Evolutionary conservation across 2,329 filamentous ascomycete genomes (phyloP), one percentile per base, ranked within the genome.

Genomic region (Coleophoma crateriformis): DNA sequence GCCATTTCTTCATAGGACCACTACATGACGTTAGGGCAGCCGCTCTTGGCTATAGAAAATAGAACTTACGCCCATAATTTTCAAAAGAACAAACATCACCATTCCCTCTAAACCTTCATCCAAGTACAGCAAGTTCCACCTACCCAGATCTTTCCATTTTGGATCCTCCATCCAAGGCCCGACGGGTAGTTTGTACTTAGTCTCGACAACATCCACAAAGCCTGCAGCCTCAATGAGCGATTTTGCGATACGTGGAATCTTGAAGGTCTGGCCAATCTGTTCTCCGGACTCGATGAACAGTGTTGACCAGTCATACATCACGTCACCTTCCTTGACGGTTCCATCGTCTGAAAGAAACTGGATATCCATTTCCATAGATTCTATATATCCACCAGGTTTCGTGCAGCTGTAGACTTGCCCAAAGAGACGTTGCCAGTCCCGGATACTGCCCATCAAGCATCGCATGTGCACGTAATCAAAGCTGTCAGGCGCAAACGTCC

Each of bases 401-500:
- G 20, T 27, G 32, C 40, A 19, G 3, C 11, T 34, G 19, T 45
- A 20, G 8, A 44, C 47, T 37, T 49, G 33, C 11, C 19, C 10
- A 11, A 45, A 49, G 13, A 49, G 17, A 13, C 45, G 45, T 6
- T 33, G 33, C 48, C 49, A 52, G 56, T 69, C 57, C 12, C 56
- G 57, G 49, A 68, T 62, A 8, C 63, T 61, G 1, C 60, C 65
- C 3, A 62, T 59, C 62, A 68, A 62, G 38, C 62, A 64, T 1
- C 68, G 64, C 1, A 58, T 55, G 40, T 69, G 67, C 43, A 70
- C 66, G 40, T 59, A 69, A 22, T 49, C 49, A 45, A 63, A 63
- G 19, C 50, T 49, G 32, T 50, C 39, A 11, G 47, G 38, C 3
- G 50, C 44, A 46, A 59, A 55, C 33, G 56, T 53, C 61, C 61